Evolutionary conservation across 139 green algal species (phyloP).

Genomic region (Gonium pectorale): DNA sequence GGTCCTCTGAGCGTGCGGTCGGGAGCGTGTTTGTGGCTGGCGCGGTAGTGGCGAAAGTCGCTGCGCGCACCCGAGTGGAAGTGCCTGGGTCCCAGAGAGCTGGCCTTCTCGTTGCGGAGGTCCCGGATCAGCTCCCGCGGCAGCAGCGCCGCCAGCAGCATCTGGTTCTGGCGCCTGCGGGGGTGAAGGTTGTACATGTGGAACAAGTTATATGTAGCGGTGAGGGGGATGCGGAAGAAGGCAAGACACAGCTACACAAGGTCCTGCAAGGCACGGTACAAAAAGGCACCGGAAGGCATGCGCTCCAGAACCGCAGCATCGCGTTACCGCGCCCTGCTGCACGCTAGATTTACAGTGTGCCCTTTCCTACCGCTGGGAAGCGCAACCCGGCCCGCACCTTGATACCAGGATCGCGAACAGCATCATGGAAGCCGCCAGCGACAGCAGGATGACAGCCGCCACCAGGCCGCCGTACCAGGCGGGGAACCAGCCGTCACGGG

Average conservation of each 20-base stretch:
- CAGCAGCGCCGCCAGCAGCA: conserved; percentile 8
- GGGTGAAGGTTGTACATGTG: neutral
- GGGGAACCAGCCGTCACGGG: neutral
- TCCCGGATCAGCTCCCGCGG: neutral
- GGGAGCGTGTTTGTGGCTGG: too few relatives aligned
- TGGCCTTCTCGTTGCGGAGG: neutral
- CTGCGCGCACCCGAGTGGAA: neutral
- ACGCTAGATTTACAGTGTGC: neutral
- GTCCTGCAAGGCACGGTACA: neutral
- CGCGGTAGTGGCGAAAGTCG: too few relatives aligned
- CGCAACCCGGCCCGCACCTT: neutral
- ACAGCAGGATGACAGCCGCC: conserved; percentile 1
- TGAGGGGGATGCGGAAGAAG: neutral
- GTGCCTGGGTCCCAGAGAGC: neutral
- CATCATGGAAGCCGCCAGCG: neutral
- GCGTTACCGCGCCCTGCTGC: neutral
- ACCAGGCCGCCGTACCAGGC: conserved; percentile 26
- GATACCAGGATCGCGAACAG: conserved; percentile 27
- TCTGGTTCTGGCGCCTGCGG: conserved; percentile 5
- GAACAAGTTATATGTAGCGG: neutral
- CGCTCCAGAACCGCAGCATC: neutral
- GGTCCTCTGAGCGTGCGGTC: too few relatives aligned
- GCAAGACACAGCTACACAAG: too few relatives aligned
- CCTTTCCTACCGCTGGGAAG: neutral
- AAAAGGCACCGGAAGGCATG: neutral